Evolutionary conservation across 2,329 filamentous ascomycete genomes (phyloP), one percentile per base, ranked within the genome.

Genomic region (Paecilomyces fulvus): DNA sequence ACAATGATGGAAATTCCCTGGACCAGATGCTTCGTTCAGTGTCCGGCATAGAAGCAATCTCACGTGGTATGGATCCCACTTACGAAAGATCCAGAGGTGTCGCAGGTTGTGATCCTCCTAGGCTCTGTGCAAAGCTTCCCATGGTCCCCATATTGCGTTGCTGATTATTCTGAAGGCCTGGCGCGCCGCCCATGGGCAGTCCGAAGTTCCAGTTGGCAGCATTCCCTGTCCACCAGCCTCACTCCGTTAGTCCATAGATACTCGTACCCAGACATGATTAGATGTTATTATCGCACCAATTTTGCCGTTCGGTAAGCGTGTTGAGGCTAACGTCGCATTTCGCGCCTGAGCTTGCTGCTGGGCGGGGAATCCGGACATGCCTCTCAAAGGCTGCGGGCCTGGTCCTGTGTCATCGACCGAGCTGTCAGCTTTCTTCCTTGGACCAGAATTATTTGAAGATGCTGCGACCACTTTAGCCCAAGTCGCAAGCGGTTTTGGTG

Each of bases 1-100:
- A 83, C 63, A 86, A 71, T 10, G 81, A 83, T 51, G 83, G 83
- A 56, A 86, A 86, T 66, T 86, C 83, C 65, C 83, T 86, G 59
- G 52, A n/a, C 51, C 58, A 63, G 52, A 54, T 43, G 55, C 43
- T 57, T 54, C 20, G 21, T 25, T 7, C 31, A 49, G 51, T 23
- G 33, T 14, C 21, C 10, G 25, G 37, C n/a, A 43, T 17, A 43
- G 46, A 61, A 58, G 51, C 10, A 43, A 12, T 9, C 14, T 30
- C 17, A 52, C 48, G 12, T 25, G 28, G 8, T 9, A 43, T 12
- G 8, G 37, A 43, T 9, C 14, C 14, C 53, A 80, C 80, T 77
- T 75, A 83, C 80, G 80, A 80, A 55, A 80, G 73, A 67, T 83
- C 81, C 63, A 83, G 69, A 56, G 80, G 76, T 25, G 79, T 78